phyloP scores from a whole-genome alignment of 257 asterid genomes.

The Plantago ovata region DNA sequence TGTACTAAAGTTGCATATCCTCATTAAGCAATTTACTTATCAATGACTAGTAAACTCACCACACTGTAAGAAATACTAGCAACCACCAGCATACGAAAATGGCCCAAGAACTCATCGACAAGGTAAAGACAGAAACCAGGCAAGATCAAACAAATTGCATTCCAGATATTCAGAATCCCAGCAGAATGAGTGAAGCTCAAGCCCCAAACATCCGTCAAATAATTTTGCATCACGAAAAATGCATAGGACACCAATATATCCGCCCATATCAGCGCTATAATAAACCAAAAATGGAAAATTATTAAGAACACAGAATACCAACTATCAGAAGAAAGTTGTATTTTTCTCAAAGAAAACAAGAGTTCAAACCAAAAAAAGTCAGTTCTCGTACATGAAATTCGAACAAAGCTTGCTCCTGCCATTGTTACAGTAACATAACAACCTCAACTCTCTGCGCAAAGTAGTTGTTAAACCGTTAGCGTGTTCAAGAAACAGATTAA shows the following conservation, averaged over 20 bases:
- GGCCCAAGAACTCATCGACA: conserved; percentile 31
- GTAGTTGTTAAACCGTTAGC: background rate
- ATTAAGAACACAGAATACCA: background rate
- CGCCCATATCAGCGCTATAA: conserved; percentile 35
- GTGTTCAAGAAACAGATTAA: background rate
- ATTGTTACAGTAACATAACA: too few relatives aligned
- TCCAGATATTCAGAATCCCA: conserved; percentile 41
- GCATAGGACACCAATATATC: conserved; percentile 24
- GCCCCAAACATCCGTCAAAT: conserved; percentile 53
- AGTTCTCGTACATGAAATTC: conserved; percentile 32
- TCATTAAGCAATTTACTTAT: too few relatives aligned
- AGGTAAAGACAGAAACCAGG: conserved; percentile 23
- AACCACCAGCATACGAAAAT: conserved; percentile 31
- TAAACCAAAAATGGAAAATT: background rate
- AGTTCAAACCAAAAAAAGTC: background rate
- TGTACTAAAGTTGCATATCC: too few relatives aligned
- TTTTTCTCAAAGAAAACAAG: background rate
- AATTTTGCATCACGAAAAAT: conserved; percentile 45
- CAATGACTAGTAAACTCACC: conserved; percentile 27
- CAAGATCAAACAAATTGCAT: conserved; percentile 25
- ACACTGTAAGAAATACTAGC: conserved; percentile 34
- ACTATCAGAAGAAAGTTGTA: background rate
- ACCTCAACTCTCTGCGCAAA: background rate
- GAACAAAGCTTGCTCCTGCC: conserved; percentile 26
- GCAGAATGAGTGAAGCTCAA: conserved; percentile 49